Conservation (phyloP, 768 basidiomycete species). For the Grammothele lineata region DNA sequence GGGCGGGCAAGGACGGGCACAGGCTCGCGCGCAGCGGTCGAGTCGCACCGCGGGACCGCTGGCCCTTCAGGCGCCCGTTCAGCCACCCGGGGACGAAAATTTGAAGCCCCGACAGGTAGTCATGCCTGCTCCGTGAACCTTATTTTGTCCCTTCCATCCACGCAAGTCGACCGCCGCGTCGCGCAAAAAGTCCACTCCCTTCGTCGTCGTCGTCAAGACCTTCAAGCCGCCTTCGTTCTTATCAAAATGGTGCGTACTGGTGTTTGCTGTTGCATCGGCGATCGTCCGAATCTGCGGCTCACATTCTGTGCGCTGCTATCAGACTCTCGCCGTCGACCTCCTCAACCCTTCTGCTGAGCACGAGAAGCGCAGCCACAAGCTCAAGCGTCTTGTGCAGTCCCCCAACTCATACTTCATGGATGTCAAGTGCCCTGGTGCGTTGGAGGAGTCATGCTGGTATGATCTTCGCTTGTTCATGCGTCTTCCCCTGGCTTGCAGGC, state of each 20-base stretch:
- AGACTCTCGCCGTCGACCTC: constrained; percentile 97
- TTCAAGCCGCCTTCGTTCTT: constrained; percentile 6
- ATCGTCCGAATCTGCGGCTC: no score
- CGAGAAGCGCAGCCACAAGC: constrained; percentile 92
- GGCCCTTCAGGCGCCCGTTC: constrained; percentile 6
- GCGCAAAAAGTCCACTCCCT: constrained; percentile 18
- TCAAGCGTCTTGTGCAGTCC: constrained; percentile 97
- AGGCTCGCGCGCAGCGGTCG: background rate
- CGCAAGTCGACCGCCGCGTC: constrained; percentile 22
- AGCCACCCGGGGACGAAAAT: constrained; percentile 13
- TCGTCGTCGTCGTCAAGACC: constrained; percentile 15
- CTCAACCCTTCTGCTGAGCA: constrained; percentile 89
- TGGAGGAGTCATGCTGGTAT: background rate
- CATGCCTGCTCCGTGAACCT: constrained; percentile 12
- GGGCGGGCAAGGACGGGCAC: no score
- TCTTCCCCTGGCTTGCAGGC: constrained; percentile 42
- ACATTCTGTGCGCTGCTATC: background rate
- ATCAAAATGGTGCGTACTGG: constrained; percentile 25
- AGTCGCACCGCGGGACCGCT: background rate
- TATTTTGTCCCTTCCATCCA: constrained; percentile 19
- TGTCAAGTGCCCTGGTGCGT: constrained; percentile 94
- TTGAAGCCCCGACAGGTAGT: constrained; percentile 15
- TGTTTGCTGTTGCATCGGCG: background rate
- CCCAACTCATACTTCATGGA: constrained; percentile 99
- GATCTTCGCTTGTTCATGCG: constrained; percentile 11